A percentile compares a stretch with the other conserved stretches of the same genome.
phyloP scores from a whole-genome alignment of 169 alveolate species.

The Plasmodium gaboni region DNA sequence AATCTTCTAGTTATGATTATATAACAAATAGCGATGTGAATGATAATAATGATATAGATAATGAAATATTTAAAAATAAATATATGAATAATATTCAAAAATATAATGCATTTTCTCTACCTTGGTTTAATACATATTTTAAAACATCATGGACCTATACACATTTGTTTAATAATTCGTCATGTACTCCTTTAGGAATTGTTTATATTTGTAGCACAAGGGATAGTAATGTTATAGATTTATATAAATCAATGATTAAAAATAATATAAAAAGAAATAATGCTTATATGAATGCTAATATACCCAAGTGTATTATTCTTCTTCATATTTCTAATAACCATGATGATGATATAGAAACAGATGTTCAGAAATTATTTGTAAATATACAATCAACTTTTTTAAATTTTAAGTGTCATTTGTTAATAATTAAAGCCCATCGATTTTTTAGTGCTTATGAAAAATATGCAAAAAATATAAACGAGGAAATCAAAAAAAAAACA shows the following conservation, averaged over 20 bases:
- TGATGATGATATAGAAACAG: slow-evolving; percentile 65
- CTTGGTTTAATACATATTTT: slow-evolving; percentile 57
- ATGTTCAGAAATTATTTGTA: slow-evolving; percentile 63
- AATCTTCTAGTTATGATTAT: too few species aligned
- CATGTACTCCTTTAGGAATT: slow-evolving; percentile 37
- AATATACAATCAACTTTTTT: slow-evolving; percentile 45
- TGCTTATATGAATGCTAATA: background rate
- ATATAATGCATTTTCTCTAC: slow-evolving; percentile 63
- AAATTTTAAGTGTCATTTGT: slow-evolving; percentile 48
- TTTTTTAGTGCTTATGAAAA: slow-evolving; percentile 6
- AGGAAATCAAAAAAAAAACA: background rate
- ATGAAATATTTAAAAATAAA: background rate
- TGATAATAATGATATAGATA: background rate
- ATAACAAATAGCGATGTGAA: background rate
- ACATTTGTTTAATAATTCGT: slow-evolving; percentile 22
- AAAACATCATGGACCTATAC: slow-evolving; percentile 57
- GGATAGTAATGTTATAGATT: slow-evolving; percentile 31
- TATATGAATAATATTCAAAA: slow-evolving; percentile 22
- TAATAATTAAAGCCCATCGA: slow-evolving; percentile 59
- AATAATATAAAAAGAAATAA: slow-evolving; percentile 16
- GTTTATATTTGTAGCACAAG: slow-evolving; percentile 52
- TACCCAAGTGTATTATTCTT: slow-evolving; percentile 48
- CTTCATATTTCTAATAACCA: slow-evolving; percentile 48
- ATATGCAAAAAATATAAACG: background rate
- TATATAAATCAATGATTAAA: slow-evolving; percentile 44